Conservation (phyloP, 768 basidiomycete species). For the Grammothele lineata region DNA sequence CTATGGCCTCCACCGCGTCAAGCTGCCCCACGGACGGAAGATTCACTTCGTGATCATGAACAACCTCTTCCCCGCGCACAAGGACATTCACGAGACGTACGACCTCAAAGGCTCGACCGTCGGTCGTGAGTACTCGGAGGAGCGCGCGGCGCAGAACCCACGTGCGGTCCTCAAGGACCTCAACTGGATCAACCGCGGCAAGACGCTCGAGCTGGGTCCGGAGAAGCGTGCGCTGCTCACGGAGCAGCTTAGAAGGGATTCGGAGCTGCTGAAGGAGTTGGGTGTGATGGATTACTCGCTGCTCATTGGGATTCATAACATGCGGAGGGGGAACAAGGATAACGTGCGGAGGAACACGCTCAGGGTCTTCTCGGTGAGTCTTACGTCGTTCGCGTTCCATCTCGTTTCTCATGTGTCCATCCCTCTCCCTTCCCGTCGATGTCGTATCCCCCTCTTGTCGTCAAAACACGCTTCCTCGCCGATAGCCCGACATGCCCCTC, state of each 20-base stretch:
- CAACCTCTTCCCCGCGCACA: constrained; percentile 96
- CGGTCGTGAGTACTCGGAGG: constrained; percentile 84
- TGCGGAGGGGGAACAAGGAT: constrained; percentile 87
- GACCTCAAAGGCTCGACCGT: constrained; percentile 95
- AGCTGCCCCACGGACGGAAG: constrained; percentile 88
- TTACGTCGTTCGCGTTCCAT: too few relatives aligned
- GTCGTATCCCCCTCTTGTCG: constrained; percentile 11
- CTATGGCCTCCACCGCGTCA: constrained; percentile 96
- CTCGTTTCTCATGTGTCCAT: too few relatives aligned
- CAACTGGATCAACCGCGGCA: constrained; percentile 87
- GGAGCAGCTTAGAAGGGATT: constrained; percentile 87
- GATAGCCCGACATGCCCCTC: constrained; percentile 66
- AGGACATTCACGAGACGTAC: constrained; percentile 96
- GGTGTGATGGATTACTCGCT: constrained; percentile 97
- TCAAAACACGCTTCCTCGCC: background rate
- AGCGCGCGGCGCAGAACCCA: constrained; percentile 71
- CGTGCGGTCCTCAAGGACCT: constrained; percentile 92
- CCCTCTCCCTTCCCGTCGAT: background rate
- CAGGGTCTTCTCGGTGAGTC: constrained; percentile 84
- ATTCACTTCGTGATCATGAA: constrained; percentile 99
- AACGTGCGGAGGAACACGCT: constrained; percentile 88
- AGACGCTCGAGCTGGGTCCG: constrained; percentile 86
- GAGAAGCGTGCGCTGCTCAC: constrained; percentile 89
- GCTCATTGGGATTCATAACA: constrained; percentile 90
- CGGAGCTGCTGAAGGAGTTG: constrained; percentile 76